Percentiles rank a stretch among this genome's conserved stretches.
Evolutionary conservation across 2,329 filamentous ascomycete species (phyloP).

Genomic region (Neofusicoccum ribis): DNA sequence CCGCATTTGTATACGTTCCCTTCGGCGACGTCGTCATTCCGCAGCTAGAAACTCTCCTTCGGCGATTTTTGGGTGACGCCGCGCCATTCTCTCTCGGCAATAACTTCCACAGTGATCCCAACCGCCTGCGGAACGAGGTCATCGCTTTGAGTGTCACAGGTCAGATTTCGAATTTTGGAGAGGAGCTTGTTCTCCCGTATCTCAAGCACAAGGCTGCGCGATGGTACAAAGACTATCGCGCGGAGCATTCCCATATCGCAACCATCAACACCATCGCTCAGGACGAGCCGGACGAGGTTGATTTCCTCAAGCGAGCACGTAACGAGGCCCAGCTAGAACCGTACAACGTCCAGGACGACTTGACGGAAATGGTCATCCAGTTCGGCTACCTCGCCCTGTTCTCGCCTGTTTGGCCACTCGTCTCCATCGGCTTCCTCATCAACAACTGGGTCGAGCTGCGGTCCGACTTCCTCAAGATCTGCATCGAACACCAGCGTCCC

Average conservation of each 20-base stretch:
- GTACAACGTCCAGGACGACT: constrained; percentile 39
- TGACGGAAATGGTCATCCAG: constrained; percentile 38
- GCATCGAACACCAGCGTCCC: constrained; percentile 34
- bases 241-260: neutral
- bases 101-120: constrained; percentile 30
- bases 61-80: constrained; percentile 4
- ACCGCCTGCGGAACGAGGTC: constrained; percentile 35
- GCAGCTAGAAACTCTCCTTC: constrained; percentile 20
- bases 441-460: constrained; percentile 40
- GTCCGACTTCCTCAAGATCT: constrained; percentile 37
- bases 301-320: constrained; percentile 31
- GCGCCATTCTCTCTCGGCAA: constrained; percentile 18
- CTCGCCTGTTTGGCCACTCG: constrained; percentile 36
- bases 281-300: constrained; percentile 33
- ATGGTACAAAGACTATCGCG: constrained; percentile 33
- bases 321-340: constrained; percentile 30
- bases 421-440: constrained; percentile 37
- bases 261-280: constrained; percentile 10
- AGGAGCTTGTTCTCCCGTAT: constrained; percentile 34
- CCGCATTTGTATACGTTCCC: constrained; percentile 35
- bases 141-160: constrained; percentile 36
- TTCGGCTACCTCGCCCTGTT: constrained; percentile 38
- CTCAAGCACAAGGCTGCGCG: constrained; percentile 30
- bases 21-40: constrained; percentile 31
- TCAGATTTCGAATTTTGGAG: constrained; percentile 31